Evolutionary conservation across 2,329 filamentous ascomycete species (phyloP).

Genomic region (Fusarium newnesense): DNA sequence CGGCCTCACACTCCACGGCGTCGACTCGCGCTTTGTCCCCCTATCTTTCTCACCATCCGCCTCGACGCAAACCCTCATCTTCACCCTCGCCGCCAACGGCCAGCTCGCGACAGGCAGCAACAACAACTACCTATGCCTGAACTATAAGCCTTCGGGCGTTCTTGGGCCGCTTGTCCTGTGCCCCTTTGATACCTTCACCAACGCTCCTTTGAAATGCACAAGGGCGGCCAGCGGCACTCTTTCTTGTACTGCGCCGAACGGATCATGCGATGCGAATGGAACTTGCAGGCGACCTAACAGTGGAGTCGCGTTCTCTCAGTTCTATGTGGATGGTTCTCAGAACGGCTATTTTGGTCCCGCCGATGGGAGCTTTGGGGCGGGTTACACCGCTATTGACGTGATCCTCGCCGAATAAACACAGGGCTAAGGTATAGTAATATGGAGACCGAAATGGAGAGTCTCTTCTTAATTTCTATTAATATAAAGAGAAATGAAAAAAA

Average conservation of each 20-base stretch:
- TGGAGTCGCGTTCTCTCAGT: fast-evolving
- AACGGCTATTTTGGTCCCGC: background rate
- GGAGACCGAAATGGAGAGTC: too few relatives aligned
- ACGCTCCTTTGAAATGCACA: background rate
- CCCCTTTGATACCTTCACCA: background rate
- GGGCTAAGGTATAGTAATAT: fast-evolving
- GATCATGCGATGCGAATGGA: fast-evolving
- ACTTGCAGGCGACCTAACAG: background rate
- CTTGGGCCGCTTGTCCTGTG: background rate
- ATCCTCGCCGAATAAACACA: background rate
- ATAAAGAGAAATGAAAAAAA: background rate
- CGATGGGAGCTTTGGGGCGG: background rate
- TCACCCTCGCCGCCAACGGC: background rate
- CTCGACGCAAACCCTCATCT: constrained; percentile 1
- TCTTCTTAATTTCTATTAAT: background rate
- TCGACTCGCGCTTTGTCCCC: background rate
- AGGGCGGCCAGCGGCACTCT: background rate
- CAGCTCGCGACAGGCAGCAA: background rate
- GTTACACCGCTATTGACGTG: background rate
- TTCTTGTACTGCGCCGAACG: background rate
- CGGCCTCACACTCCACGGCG: background rate
- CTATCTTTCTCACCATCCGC: background rate
- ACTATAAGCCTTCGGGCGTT: background rate
- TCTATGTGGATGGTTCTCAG: constrained; percentile 2
- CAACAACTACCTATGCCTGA: constrained; percentile 3